Evolutionary conservation across 1,139 yeast genomes (phyloP).

Genomic region (Suhomyces ambrosiae): DNA sequence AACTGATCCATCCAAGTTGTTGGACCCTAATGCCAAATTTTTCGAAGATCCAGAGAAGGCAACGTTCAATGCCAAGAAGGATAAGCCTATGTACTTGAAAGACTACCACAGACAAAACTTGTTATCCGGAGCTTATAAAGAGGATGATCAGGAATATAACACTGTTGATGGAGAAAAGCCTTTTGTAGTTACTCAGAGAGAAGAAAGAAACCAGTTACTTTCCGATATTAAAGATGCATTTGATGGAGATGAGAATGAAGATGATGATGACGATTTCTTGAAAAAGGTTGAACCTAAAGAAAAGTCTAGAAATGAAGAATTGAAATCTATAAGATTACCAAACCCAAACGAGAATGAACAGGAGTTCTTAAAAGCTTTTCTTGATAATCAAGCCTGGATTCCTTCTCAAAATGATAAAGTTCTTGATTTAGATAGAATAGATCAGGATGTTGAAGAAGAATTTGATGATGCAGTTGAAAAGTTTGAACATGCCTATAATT

Average conservation of each 20-base stretch:
- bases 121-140: slow-evolving; percentile 59
- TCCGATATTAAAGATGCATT: slow-evolving; percentile 75
- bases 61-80: slow-evolving; percentile 34
- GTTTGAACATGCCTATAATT: slow-evolving; percentile 91
- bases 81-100: slow-evolving; percentile 83
- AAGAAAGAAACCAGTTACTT: slow-evolving; percentile 70
- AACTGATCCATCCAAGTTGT: slow-evolving; percentile 61
- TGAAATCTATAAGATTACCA: slow-evolving; percentile 49
- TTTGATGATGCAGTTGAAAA: slow-evolving; percentile 91
- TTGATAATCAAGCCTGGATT: slow-evolving; percentile 85
- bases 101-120: slow-evolving; percentile 89
- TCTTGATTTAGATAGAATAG: slow-evolving; percentile 56
- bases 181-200: slow-evolving; percentile 72
- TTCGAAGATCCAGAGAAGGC: slow-evolving; percentile 62
- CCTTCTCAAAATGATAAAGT: slow-evolving; percentile 62
- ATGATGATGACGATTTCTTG: slow-evolving; percentile 49
- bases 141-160: slow-evolving; percentile 50
- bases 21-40: slow-evolving; percentile 69
- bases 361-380: slow-evolving; percentile 70
- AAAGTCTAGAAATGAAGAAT: slow-evolving; percentile 17
- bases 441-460: slow-evolving; percentile 75
- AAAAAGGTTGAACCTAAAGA: slow-evolving; percentile 51
- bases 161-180: slow-evolving; percentile 63
- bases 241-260: slow-evolving; percentile 45
- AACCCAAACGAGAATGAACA: slow-evolving; percentile 68